Evolutionary conservation across 345 rosid genomes (phyloP).

Genomic region (Litchi chinensis): DNA sequence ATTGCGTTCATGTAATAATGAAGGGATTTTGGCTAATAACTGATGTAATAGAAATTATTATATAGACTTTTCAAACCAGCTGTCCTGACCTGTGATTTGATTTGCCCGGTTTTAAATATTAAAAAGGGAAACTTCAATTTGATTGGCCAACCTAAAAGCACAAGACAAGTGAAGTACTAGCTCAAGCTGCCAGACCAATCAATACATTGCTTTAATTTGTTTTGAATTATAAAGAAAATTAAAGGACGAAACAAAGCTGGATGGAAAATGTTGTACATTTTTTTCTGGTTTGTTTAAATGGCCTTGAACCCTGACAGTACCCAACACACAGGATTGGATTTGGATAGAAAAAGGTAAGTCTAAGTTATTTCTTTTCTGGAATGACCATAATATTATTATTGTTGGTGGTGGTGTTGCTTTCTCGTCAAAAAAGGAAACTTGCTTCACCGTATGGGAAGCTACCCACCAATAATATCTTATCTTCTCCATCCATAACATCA

Average conservation of each 20-base stretch:
- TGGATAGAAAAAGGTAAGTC: not conserved
- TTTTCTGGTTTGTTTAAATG: not conserved
- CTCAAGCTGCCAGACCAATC: not conserved
- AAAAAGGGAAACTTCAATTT: not conserved
- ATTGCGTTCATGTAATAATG: not conserved
- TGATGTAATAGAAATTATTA: not conserved
- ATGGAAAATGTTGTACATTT: not conserved
- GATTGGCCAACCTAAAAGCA: constrained; percentile 11
- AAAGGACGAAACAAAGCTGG: not conserved
- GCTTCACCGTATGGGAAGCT: not conserved
- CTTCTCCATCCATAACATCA: not conserved
- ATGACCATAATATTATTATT: not conserved
- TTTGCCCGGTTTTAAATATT: not conserved
- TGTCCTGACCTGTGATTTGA: constrained; percentile 2
- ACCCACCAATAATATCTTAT: constrained; percentile 27
- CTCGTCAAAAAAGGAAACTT: not conserved
- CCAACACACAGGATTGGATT: not conserved
- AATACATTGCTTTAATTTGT: not conserved
- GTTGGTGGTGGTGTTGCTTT: not conserved
- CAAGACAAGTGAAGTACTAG: constrained; percentile 16
- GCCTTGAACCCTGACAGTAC: not conserved
- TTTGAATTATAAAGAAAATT: not conserved
- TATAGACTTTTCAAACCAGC: not conserved
- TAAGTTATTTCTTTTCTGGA: not conserved
- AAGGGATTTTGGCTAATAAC: constrained; percentile 2